These are phyloP conservation scores for Amphirosellinia nigrospora DNA, from an alignment of 495 filamentous ascomycete species.

Conservation along the genomic window DNA sequence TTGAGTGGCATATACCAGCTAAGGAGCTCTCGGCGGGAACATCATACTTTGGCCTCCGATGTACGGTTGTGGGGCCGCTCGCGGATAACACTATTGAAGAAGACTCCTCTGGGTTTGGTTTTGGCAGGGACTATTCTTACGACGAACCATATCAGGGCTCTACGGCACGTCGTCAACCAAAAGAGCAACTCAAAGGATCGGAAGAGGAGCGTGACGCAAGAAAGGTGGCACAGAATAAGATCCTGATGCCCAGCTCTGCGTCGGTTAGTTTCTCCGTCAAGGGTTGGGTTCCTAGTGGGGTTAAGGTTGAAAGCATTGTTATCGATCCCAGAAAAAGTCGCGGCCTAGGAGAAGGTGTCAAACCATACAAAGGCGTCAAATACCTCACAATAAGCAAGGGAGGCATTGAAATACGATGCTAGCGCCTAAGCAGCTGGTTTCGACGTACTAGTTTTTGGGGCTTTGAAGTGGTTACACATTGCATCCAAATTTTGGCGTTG, in stretches of 20 bases:
- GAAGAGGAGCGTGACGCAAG: constrained; percentile 53
- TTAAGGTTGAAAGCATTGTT: constrained; percentile 87
- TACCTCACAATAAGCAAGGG: constrained; percentile 88
- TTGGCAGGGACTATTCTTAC: constrained; percentile 64
- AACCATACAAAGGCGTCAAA: constrained; percentile 98
- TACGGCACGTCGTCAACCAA: constrained; percentile 40
- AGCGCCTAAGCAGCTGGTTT: background rate
- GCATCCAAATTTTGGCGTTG: constrained; percentile 37
- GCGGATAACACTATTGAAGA: constrained; percentile 65
- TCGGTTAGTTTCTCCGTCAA: constrained; percentile 88
- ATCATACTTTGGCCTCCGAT: constrained; percentile 72
- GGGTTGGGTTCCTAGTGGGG: constrained; percentile 93
- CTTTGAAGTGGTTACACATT: constrained; percentile 26
- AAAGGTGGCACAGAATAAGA: constrained; percentile 72
- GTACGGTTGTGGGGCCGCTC: constrained; percentile 75
- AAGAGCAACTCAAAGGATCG: constrained; percentile 48
- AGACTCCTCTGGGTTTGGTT: constrained; percentile 56
- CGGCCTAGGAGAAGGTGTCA: constrained; percentile 84
- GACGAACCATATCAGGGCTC: constrained; percentile 62
- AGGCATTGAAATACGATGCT: constrained; percentile 83
- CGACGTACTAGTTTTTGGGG: background rate
- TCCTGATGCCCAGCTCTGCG: constrained; percentile 89
- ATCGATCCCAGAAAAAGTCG: constrained; percentile 85
- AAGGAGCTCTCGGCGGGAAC: constrained; percentile 68
- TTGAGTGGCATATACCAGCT: constrained; percentile 85